Evolutionary conservation across 2,329 filamentous ascomycete genomes (phyloP).

Genomic region (Calonectria crousiana): DNA sequence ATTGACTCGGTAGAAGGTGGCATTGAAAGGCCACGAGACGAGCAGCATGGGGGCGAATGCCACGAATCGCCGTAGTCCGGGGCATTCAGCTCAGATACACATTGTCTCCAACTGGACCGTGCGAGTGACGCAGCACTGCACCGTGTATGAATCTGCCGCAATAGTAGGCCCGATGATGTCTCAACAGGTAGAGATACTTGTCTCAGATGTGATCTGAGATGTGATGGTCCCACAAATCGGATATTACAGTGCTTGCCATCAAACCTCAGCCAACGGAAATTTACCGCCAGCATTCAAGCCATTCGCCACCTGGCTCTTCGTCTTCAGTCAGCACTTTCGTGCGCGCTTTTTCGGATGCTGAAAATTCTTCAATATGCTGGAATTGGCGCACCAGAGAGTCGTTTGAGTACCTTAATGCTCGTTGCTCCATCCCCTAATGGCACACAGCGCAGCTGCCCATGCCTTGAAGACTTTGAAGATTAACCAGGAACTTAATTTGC

Average conservation of each 20-base stretch:
- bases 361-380: too few species aligned
- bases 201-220: neutral
- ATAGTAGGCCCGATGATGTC: neutral
- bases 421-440: neutral
- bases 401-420: neutral
- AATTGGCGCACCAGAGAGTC: neutral
- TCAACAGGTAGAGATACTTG: neutral
- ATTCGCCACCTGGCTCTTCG: neutral
- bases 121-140: neutral
- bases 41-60: neutral
- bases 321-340: neutral
- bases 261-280: neutral
- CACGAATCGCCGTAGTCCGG: neutral
- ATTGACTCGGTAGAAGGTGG: neutral
- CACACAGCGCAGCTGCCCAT: neutral
- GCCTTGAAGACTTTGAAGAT: neutral
- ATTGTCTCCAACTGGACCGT: neutral
- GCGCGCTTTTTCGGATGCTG: too few species aligned
- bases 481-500: fast-evolving
- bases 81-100: neutral
- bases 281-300: neutral
- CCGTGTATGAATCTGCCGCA: neutral
- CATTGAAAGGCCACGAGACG: neutral
- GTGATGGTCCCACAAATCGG: neutral
- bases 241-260: neutral